These are phyloP conservation scores for Astrothelium macrocarpum DNA, from an alignment of 495 filamentous ascomycete genomes.

Conservation along the genomic window DNA sequence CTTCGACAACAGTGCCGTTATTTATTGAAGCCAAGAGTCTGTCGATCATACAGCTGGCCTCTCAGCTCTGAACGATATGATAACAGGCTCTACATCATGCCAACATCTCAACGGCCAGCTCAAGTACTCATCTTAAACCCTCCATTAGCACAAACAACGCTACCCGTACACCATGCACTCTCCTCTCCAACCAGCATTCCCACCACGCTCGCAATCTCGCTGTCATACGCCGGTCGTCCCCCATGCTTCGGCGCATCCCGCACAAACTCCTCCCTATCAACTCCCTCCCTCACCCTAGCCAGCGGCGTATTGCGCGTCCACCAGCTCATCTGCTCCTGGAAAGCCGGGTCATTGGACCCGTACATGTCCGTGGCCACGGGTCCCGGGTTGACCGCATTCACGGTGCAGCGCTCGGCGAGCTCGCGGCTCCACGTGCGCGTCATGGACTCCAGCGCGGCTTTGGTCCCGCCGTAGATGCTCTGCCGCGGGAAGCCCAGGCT, in stretches of 20 bases:
- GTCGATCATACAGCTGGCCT: background rate
- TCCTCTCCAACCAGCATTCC: slow-evolving; percentile 74
- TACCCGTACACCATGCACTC: slow-evolving; percentile 70
- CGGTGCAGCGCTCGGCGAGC: slow-evolving; percentile 64
- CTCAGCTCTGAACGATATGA: background rate
- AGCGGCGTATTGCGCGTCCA: slow-evolving; percentile 59
- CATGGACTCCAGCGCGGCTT: slow-evolving; percentile 87
- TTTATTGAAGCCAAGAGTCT: no score
- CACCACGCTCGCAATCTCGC: slow-evolving; percentile 76
- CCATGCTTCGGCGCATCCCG: slow-evolving; percentile 53
- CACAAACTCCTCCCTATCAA: slow-evolving; percentile 53
- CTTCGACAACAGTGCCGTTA: no score
- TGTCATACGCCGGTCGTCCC: slow-evolving; percentile 58
- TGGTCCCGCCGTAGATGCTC: slow-evolving; percentile 77
- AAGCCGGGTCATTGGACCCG: slow-evolving; percentile 39
- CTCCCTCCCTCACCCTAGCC: slow-evolving; percentile 40
- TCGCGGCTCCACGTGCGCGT: slow-evolving; percentile 82
- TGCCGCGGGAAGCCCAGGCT: slow-evolving; percentile 60
- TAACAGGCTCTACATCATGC: no score
- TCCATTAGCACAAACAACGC: slow-evolving; percentile 44
- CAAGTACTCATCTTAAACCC: slow-evolving; percentile 2
- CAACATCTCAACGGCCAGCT: background rate
- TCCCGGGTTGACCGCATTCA: slow-evolving; percentile 84
- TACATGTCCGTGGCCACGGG: slow-evolving; percentile 79
- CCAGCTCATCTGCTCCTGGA: slow-evolving; percentile 46